Base-by-base conservation (phyloP, 768 basidiomycete genomes). In the Hygrophorus russula region DNA sequence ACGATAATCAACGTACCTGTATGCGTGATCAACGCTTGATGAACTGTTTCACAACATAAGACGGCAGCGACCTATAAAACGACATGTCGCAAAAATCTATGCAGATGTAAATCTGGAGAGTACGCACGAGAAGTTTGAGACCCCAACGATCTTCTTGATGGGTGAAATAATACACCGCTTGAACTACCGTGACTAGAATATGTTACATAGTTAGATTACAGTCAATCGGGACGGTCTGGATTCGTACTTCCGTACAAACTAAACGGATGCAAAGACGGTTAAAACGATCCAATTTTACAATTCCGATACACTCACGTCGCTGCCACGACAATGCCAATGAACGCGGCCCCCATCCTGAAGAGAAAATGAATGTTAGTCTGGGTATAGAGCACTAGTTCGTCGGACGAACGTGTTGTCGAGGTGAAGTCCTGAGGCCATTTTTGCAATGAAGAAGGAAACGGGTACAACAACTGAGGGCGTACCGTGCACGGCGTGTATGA, bases 11-110 rank as follows among this genome's bases (percentile, higher is more conserved):
- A 53, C 68, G 37, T 46, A 70, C 77, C 53, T 4, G 62, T 58
- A 45, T 76, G 70, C 1, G 67, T 59, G 15, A 78, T 67, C 18
- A 76, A 49, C 1, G 52, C 57, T n/a, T 75, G 63, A 51, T 77
- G 73, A 2, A 64, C 52, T 1, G 66, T 66, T 43, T 78, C 77
- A 31, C 70, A 66, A 1, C 63, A 0, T 17, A 71, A 51, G 1
- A 66, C 66, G 6, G 55, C 53, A 15, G 54, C 50, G 3, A 77
- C 76, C 69, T 69, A 38, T 12, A 1, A 18, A 30, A 32, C 30
- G 20, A 14, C 27, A 20, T 19, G 8, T 11, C 17, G 33, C 19
- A 52, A 13, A 41, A n/a, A 27, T 31, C 15, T 34, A n/a, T 3
- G 5, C 11, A 44, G 20, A 28, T 36, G 37, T 8, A 19, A 20